phyloP scores from a whole-genome alignment of 2,329 filamentous ascomycete species.

The Cryphonectria carpinicola region DNA sequence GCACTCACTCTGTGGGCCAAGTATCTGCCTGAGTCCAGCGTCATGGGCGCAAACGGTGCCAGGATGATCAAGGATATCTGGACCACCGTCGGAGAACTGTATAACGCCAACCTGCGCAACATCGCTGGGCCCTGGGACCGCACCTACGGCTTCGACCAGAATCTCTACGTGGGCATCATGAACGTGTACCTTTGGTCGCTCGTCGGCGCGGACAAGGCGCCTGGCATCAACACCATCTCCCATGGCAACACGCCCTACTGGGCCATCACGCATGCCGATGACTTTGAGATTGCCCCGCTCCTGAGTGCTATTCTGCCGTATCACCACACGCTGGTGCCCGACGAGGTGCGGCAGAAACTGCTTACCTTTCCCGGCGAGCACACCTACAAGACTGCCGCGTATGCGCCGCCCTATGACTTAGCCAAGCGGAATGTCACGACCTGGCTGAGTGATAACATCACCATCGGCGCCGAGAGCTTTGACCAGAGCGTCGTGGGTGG shows the following conservation, averaged over 20 bases:
- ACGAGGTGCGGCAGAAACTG: slow-evolving; percentile 45
- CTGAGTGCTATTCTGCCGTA: slow-evolving; percentile 57
- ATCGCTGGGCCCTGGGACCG: slow-evolving; percentile 69
- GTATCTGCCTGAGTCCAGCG: slow-evolving; percentile 57
- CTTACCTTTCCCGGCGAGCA: slow-evolving; percentile 56
- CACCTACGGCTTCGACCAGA: slow-evolving; percentile 67
- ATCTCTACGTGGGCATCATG: slow-evolving; percentile 61
- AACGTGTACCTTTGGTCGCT: slow-evolving; percentile 63
- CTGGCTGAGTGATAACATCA: slow-evolving; percentile 60
- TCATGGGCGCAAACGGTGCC: slow-evolving; percentile 56
- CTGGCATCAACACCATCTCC: slow-evolving; percentile 40
- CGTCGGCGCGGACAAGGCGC: slow-evolving; percentile 51
- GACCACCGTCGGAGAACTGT: slow-evolving; percentile 55
- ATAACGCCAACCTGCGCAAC: slow-evolving; percentile 62
- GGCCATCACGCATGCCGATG: slow-evolving; percentile 61
- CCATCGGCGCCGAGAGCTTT: slow-evolving; percentile 64
- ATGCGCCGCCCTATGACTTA: slow-evolving; percentile 61
- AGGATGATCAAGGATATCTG: slow-evolving; percentile 58
- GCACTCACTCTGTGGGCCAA: slow-evolving; percentile 63
- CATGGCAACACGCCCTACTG: slow-evolving; percentile 39
- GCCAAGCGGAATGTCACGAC: slow-evolving; percentile 61
- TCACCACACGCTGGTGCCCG: slow-evolving; percentile 52
- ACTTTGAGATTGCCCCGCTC: slow-evolving; percentile 62
- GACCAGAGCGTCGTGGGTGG: slow-evolving; percentile 61
- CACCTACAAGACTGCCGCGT: slow-evolving; percentile 55